Percentiles rank a stretch among this genome's conserved stretches.
These are phyloP conservation scores for Erodium moschatum DNA, from an alignment of 441 rosid species.

Conservation along the genomic window DNA sequence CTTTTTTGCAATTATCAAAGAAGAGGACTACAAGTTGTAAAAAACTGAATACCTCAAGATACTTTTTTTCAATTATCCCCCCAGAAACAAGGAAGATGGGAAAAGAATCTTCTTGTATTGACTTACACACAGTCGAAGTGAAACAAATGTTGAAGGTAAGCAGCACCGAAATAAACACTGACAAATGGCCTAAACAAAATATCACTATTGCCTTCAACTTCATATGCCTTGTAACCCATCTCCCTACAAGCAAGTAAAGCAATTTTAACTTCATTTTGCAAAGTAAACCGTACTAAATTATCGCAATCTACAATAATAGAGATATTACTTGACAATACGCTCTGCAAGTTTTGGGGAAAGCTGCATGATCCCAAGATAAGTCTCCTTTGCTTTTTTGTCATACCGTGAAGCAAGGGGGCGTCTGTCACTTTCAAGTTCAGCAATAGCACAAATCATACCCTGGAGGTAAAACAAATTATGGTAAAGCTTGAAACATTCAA, in stretches of 20 bases:
- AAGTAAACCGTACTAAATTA: not conserved
- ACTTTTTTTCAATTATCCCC: too few relatives aligned
- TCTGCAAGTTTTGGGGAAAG: conserved; percentile 49
- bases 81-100: too few relatives aligned
- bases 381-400: conserved; percentile 62
- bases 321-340: conserved; percentile 55
- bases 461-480: conserved; percentile 27
- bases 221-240: conserved; percentile 46
- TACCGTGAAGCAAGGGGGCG: conserved; percentile 54
- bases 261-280: conserved; percentile 14
- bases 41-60: too few relatives aligned
- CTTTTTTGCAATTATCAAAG: too few relatives aligned
- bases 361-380: conserved; percentile 73
- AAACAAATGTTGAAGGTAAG: conserved; percentile 76
- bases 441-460: conserved; percentile 83
- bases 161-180: conserved; percentile 79
- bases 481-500: conserved; percentile 14
- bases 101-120: conserved; percentile 2
- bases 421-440: conserved; percentile 89
- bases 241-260: conserved; percentile 44
- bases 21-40: too few relatives aligned
- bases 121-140: conserved; percentile 60
- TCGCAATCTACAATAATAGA: not conserved
- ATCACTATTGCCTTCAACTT: conserved; percentile 48
- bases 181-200: conserved; percentile 68